These are phyloP conservation scores for Lasiosphaeria hispida DNA, from an alignment of 495 filamentous ascomycete species.

Conservation along the genomic window DNA sequence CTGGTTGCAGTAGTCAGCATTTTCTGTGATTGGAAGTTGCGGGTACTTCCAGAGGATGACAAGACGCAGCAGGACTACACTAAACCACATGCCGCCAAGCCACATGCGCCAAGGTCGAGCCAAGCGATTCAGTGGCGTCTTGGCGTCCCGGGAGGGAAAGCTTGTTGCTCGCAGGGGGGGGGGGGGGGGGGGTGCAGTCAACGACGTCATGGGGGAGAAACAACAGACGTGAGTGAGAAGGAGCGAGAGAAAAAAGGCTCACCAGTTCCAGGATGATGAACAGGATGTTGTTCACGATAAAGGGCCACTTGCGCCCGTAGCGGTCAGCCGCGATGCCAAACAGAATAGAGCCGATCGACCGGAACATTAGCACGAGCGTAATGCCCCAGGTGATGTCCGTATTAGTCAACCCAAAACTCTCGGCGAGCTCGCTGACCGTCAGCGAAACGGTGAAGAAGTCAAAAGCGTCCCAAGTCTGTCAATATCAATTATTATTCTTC, in stretches of 20 bases:
- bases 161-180: no score
- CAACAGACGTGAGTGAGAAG: no score
- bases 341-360: slow-evolving; percentile 66
- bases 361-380: slow-evolving; percentile 78
- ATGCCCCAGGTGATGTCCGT: slow-evolving; percentile 90
- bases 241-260: slow-evolving; percentile 16
- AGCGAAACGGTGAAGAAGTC: slow-evolving; percentile 91
- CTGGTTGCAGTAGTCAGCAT: slow-evolving; percentile 30
- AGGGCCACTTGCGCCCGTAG: slow-evolving; percentile 87
- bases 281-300: slow-evolving; percentile 76
- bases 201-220: no score
- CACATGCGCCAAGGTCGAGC: neutral
- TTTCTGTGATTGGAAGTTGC: neutral
- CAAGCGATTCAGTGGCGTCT: no score
- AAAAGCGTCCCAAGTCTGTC: slow-evolving; percentile 77
- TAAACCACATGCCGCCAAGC: neutral
- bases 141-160: no score
- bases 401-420: slow-evolving; percentile 62
- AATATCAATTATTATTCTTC: slow-evolving; percentile 1
- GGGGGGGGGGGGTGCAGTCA: no score
- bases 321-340: slow-evolving; percentile 82
- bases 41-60: no score
- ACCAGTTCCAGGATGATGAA: slow-evolving; percentile 76
- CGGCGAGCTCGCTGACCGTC: slow-evolving; percentile 65
- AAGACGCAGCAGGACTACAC: no score